Evolutionary conservation across 2,329 filamentous ascomycete species (phyloP).

Genomic region (Trichoderma brevicompactum): DNA sequence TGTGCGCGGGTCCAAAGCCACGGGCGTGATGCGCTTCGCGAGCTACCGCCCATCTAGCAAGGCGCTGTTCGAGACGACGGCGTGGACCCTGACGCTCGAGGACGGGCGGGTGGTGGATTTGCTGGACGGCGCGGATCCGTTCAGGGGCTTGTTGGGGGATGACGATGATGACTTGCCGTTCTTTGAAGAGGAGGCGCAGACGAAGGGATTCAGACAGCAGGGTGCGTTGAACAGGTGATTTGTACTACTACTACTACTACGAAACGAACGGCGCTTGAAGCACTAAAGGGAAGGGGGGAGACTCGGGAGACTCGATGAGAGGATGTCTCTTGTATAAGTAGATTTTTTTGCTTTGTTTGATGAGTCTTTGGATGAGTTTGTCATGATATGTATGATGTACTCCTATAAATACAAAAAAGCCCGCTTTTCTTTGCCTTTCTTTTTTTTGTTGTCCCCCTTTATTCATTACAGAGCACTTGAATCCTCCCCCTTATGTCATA

Average conservation of each 20-base stretch:
- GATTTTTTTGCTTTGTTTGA: slow-evolving; percentile 35
- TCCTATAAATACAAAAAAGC: slow-evolving; percentile 47
- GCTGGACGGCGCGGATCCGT: slow-evolving; percentile 73
- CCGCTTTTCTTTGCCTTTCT: slow-evolving; percentile 33
- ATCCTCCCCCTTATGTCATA: background rate
- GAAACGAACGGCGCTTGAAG: background rate
- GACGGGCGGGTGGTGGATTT: slow-evolving; percentile 63
- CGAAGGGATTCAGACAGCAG: slow-evolving; percentile 59
- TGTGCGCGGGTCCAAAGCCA: slow-evolving; percentile 76
- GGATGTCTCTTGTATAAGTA: slow-evolving; percentile 29
- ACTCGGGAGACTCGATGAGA: slow-evolving; percentile 8
- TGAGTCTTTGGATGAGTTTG: slow-evolving; percentile 19
- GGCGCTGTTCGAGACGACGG: slow-evolving; percentile 78
- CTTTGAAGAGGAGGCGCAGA: slow-evolving; percentile 39
- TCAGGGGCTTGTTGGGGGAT: slow-evolving; percentile 56
- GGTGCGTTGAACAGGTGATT: slow-evolving; percentile 42
- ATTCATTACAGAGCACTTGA: slow-evolving; percentile 20
- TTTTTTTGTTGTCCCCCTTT: background rate
- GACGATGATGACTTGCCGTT: slow-evolving; percentile 43
- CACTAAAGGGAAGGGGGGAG: background rate
- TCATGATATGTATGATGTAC: slow-evolving; percentile 35
- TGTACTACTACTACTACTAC: background rate
- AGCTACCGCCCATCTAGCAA: slow-evolving; percentile 68
- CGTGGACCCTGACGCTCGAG: slow-evolving; percentile 80
- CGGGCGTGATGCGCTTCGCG: slow-evolving; percentile 78